These are phyloP conservation scores for Warburgia ugandensis DNA, from an alignment of 164 flowering plant species.

Conservation along the genomic window DNA sequence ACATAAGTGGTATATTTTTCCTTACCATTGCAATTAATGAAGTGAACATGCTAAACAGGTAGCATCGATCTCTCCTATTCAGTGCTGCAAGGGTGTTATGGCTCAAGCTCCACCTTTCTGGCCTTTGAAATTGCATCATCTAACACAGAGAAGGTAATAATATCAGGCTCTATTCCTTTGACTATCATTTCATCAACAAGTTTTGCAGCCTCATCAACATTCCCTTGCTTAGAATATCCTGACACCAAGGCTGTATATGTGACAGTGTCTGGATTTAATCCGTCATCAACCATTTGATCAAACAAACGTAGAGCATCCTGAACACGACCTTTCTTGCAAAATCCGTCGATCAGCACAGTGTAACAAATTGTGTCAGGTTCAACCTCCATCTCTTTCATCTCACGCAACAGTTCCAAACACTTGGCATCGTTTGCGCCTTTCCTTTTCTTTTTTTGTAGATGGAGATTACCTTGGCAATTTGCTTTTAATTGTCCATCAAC, in stretches of 20 bases:
- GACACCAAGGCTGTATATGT: slow-evolving; percentile 58
- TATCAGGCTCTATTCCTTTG: slow-evolving; percentile 42
- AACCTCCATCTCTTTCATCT: slow-evolving; percentile 38
- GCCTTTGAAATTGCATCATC: slow-evolving; percentile 14
- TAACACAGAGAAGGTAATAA: slow-evolving; percentile 10
- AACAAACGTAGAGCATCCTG: slow-evolving; percentile 46
- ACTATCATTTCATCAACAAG: slow-evolving; percentile 41
- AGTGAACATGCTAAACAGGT: too few species aligned
- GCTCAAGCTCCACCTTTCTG: slow-evolving; percentile 10
- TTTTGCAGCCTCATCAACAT: slow-evolving; percentile 36
- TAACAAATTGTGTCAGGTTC: slow-evolving; percentile 48
- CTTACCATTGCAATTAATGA: too few species aligned
- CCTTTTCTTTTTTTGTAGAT: background rate
- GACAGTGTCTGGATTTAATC: slow-evolving; percentile 55
- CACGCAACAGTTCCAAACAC: slow-evolving; percentile 22
- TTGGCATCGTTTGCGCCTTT: slow-evolving; percentile 8
- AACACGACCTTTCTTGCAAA: slow-evolving; percentile 36
- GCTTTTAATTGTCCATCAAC: slow-evolving; percentile 37
- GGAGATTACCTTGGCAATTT: slow-evolving; percentile 4
- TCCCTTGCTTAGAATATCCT: slow-evolving; percentile 37
- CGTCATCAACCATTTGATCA: slow-evolving; percentile 47
- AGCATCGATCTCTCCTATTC: too few species aligned
- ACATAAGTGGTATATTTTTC: too few species aligned
- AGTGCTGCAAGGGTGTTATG: background rate
- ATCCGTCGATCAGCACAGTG: slow-evolving; percentile 58